Evolutionary conservation across 1,139 yeast genomes (phyloP).

Genomic region (Diutina rugosa): DNA sequence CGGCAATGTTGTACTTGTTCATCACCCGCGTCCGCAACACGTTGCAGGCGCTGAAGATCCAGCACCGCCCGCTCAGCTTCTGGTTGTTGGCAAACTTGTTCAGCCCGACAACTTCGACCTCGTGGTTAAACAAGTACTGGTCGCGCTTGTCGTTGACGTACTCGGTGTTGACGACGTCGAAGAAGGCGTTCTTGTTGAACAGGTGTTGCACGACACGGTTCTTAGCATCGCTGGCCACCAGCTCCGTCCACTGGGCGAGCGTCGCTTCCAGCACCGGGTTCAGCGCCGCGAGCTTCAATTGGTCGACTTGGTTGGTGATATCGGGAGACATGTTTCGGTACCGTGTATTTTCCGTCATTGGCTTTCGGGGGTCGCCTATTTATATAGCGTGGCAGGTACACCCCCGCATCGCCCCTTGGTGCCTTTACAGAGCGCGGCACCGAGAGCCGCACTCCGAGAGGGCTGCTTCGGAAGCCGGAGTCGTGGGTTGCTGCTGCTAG

Average conservation of each 20-base stretch:
- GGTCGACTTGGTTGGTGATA: not conserved
- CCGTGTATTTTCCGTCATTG: too few relatives aligned
- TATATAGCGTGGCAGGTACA: not conserved
- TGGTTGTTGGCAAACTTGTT: slow-evolving; percentile 58
- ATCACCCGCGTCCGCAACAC: slow-evolving; percentile 53
- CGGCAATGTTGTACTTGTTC: slow-evolving; percentile 49
- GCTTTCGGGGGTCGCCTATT: not conserved
- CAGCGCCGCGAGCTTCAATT: not conserved
- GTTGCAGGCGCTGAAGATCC: slow-evolving; percentile 79
- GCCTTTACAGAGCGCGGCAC: not conserved
- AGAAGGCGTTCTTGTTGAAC: slow-evolving; percentile 36
- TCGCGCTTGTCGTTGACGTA: slow-evolving; percentile 15
- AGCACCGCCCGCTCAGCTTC: slow-evolving; percentile 66
- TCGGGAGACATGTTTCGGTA: not conserved
- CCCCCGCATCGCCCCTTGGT: not conserved
- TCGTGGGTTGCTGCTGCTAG: too few relatives aligned
- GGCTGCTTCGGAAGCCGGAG: not conserved
- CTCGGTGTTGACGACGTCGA: slow-evolving; percentile 26
- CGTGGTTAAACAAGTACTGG: slow-evolving; percentile 43
- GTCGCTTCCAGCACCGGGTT: not conserved
- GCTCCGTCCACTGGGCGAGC: not conserved
- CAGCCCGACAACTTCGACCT: slow-evolving; percentile 50
- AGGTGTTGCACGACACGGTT: slow-evolving; percentile 49
- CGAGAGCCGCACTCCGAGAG: not conserved
- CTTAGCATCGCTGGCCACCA: slow-evolving; percentile 34